phyloP scores from a whole-genome alignment of 257 asterid species.

The Henckelia pumila region DNA sequence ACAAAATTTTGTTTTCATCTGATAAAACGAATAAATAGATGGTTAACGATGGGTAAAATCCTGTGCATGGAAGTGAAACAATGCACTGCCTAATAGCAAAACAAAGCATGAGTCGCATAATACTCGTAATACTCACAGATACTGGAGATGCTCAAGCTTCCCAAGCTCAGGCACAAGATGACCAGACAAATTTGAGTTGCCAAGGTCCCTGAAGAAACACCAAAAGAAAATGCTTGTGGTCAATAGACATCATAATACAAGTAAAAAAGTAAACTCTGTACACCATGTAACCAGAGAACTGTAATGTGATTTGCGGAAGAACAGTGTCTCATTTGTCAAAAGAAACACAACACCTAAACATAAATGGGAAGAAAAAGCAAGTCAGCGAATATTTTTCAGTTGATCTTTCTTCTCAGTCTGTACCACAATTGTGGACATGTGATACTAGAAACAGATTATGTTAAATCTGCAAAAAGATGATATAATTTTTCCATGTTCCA shows the following conservation, averaged over 20 bases:
- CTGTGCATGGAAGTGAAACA: constrained; percentile 10
- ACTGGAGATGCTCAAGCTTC: constrained; percentile 52
- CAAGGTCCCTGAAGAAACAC: constrained; percentile 34
- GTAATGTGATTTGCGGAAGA: background rate
- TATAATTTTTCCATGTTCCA: background rate
- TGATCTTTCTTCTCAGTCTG: background rate
- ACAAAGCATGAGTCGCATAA: constrained; percentile 12
- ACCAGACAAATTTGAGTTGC: constrained; percentile 39
- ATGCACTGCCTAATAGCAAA: constrained; percentile 8
- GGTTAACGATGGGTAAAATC: constrained; percentile 1
- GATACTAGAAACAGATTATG: background rate
- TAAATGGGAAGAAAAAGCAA: too few species aligned
- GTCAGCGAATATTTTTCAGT: background rate
- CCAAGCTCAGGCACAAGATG: constrained; percentile 42
- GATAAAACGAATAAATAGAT: constrained; percentile 5
- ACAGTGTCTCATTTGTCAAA: background rate
- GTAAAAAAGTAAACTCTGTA: background rate
- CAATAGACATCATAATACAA: background rate
- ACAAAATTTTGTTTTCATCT: background rate
- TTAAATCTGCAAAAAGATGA: background rate
- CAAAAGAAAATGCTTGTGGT: background rate
- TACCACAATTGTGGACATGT: background rate
- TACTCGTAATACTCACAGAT: constrained; percentile 48
- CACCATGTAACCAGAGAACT: background rate
- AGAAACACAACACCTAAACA: too few species aligned